Conservation (phyloP, 2,329 filamentous ascomycete genomes). For the Emericellopsis atlantica region DNA sequence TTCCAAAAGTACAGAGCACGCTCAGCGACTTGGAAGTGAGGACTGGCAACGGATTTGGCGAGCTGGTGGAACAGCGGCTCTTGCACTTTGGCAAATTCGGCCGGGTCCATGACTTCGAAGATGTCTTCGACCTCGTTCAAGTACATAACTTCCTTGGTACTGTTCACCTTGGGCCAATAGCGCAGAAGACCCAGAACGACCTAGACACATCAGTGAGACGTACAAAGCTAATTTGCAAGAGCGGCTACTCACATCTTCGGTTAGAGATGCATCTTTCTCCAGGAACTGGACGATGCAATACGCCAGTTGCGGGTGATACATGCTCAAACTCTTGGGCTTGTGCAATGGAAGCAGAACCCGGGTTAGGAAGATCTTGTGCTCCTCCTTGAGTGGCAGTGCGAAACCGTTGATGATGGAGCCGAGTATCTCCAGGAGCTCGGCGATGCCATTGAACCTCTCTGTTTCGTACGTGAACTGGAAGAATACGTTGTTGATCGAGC, state of each 20-base stretch:
- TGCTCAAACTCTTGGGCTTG: conserved; percentile 98
- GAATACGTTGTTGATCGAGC: conserved; percentile 99
- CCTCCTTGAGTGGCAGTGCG: conserved; percentile 89
- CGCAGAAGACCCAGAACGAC: conserved; percentile 87
- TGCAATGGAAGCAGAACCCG: conserved; percentile 85
- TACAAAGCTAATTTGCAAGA: background rate
- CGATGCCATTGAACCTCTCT: conserved; percentile 95
- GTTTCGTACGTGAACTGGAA: conserved; percentile 99
- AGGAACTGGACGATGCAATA: conserved; percentile 99
- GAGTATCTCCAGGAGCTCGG: conserved; percentile 88
- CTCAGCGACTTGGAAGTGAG: conserved; percentile 97
- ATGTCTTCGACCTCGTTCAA: conserved; percentile 98
- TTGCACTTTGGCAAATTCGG: conserved; percentile 96
- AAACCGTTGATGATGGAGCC: conserved; percentile 99
- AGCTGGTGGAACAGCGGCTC: conserved; percentile 95
- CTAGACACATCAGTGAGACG: conserved; percentile 26
- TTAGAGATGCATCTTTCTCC: conserved; percentile 92
- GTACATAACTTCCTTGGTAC: conserved; percentile 99
- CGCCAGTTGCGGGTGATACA: conserved; percentile 97
- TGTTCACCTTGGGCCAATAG: conserved; percentile 99
- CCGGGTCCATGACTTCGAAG: conserved; percentile 98
- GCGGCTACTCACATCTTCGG: conserved; percentile 64
- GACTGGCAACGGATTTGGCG: conserved; percentile 94
- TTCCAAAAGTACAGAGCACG: conserved; percentile 99
- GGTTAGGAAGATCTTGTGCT: conserved; percentile 96